phyloP scores from a whole-genome alignment of 108 stramenopile species.

The Pelagomonas calceolata region DNA sequence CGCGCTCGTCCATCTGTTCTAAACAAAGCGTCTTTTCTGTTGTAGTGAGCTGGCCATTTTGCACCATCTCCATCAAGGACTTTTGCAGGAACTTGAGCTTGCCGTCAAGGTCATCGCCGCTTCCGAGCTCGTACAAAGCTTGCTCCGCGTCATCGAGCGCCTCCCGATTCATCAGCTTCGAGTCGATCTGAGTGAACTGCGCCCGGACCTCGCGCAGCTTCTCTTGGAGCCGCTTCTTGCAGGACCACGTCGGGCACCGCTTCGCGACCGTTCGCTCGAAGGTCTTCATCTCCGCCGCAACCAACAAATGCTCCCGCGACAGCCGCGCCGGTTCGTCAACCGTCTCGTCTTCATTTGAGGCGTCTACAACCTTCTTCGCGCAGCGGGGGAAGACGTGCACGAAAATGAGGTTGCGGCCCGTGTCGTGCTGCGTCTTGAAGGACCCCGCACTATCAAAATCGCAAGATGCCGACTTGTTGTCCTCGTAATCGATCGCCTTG shows the following conservation, averaged over 20 bases:
- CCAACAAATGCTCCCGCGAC: conserved; percentile 45
- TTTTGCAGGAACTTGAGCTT: conserved; percentile 17
- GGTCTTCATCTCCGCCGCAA: conserved; percentile 44
- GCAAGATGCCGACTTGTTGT: conserved; percentile 74
- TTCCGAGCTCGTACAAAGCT: conserved; percentile 59
- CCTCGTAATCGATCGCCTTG: conserved; percentile 62
- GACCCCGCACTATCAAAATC: conserved; percentile 64
- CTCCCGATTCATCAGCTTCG: conserved; percentile 64
- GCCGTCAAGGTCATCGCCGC: conserved; percentile 11
- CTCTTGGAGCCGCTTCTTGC: conserved; percentile 58
- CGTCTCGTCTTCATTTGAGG: not conserved
- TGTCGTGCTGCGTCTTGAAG: conserved; percentile 89
- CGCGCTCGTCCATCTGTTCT: conserved; percentile 7
- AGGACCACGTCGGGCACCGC: conserved; percentile 63
- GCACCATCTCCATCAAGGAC: conserved; percentile 29
- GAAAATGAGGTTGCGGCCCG: conserved; percentile 83
- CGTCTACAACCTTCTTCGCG: conserved; percentile 1
- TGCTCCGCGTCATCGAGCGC: conserved; percentile 61
- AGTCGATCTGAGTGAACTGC: conserved; percentile 43
- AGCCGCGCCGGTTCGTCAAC: conserved; percentile 16
- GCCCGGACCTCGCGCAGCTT: conserved; percentile 33
- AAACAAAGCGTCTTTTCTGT: conserved; percentile 23
- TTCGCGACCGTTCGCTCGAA: conserved; percentile 50
- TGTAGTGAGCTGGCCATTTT: conserved; percentile 24
- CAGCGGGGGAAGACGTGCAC: conserved; percentile 79